phyloP scores from a whole-genome alignment of 768 basidiomycete species.

The Boletus subparvulus region DNA sequence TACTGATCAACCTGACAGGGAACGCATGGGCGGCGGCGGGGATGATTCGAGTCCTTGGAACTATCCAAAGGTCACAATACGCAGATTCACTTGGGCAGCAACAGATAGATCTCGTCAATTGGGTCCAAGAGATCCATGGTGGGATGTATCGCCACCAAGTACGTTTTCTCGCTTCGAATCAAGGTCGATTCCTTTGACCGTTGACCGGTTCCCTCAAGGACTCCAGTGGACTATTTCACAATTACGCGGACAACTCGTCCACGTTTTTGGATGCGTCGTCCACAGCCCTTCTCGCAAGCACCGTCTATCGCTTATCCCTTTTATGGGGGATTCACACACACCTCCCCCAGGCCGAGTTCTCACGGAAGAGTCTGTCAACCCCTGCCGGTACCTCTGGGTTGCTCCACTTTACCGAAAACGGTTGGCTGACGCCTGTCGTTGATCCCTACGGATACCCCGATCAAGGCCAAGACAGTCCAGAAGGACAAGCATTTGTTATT shows the following conservation, averaged over 20 bases:
- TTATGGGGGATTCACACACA: conserved; percentile 48
- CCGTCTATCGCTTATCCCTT: conserved; percentile 71
- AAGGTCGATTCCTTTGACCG: neutral
- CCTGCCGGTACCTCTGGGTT: conserved; percentile 23
- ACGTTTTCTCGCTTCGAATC: conserved; percentile 23
- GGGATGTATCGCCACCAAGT: conserved; percentile 67
- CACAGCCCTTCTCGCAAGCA: conserved; percentile 71
- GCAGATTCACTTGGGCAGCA: conserved; percentile 47
- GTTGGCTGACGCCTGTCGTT: conserved; percentile 75
- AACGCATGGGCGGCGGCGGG: conserved; percentile 91
- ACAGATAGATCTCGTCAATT: conserved; percentile 56
- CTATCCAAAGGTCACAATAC: conserved; percentile 63
- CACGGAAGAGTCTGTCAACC: conserved; percentile 41
- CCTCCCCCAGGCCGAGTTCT: conserved; percentile 58
- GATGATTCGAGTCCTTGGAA: conserved; percentile 78
- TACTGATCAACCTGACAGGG: conserved; percentile 40
- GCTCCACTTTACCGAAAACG: conserved; percentile 52
- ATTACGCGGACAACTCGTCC: conserved; percentile 60
- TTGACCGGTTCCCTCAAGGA: neutral
- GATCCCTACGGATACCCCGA: conserved; percentile 57
- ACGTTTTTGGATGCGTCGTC: conserved; percentile 75
- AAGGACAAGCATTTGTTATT: conserved; percentile 78
- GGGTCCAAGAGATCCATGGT: conserved; percentile 72
- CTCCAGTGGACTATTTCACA: conserved; percentile 47
- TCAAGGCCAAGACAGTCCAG: conserved; percentile 59